phyloP scores from a whole-genome alignment of 2,329 filamentous ascomycete species.

The Alternaria ventricosa region DNA sequence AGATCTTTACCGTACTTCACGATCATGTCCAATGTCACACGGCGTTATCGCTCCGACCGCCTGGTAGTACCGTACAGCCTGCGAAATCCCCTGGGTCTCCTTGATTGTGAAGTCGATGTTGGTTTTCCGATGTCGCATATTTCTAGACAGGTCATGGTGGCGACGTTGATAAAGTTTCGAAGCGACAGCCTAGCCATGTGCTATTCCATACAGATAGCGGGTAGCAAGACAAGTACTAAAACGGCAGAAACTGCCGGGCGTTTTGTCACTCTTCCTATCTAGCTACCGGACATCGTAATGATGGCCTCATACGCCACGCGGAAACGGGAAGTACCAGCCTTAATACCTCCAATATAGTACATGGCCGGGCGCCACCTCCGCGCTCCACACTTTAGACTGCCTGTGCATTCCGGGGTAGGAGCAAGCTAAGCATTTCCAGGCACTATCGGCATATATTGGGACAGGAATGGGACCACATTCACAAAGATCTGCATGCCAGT shows the following conservation, averaged over 20 bases:
- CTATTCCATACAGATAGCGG: not conserved
- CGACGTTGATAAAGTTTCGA: not conserved
- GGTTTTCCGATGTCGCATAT: not conserved
- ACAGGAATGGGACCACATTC: slow-evolving; percentile 1
- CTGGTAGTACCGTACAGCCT: not conserved
- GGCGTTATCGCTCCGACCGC: slow-evolving; percentile 23
- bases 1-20: not conserved
- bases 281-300: not conserved
- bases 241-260: not conserved
- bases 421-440: slow-evolving; percentile 17
- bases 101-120: not conserved
- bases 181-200: not conserved
- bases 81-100: not conserved
- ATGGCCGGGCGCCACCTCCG: slow-evolving; percentile 18
- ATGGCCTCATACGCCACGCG: not conserved
- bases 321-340: not conserved
- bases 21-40: slow-evolving; percentile 12
- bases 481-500: slow-evolving; percentile 16
- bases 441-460: slow-evolving; percentile 30
- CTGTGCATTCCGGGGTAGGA: slow-evolving; percentile 21
- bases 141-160: not conserved
- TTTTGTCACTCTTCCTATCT: not conserved
- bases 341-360: not conserved
- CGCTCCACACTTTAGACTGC: slow-evolving; percentile 28
- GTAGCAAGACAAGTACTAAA: not conserved